Evolutionary conservation across 352 stramenopile genomes (phyloP).

Genomic region (Pythium rishiriense): DNA sequence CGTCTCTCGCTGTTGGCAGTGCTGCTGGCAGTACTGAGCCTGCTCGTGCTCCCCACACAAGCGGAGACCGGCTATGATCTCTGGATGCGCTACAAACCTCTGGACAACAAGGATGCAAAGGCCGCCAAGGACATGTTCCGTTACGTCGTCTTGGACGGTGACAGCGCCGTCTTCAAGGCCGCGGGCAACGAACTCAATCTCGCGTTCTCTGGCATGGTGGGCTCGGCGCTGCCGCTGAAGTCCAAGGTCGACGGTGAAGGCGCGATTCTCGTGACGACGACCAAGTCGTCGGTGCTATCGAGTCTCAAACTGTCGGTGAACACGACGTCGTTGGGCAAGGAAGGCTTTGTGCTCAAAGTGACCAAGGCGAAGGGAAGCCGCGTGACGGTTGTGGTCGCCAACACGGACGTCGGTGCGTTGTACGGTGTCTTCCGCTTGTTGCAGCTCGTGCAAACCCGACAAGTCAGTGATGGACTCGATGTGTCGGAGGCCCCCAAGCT

Average conservation of each 20-base stretch:
- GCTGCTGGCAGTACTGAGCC: neutral
- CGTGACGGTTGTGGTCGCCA: neutral
- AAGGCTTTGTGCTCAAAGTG: conserved; percentile 3
- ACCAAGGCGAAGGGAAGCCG: conserved; percentile 2
- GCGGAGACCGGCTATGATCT: neutral
- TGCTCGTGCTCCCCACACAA: conserved; percentile 1
- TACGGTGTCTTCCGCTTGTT: conserved; percentile 3
- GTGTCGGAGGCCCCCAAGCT: neutral
- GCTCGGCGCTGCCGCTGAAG: neutral
- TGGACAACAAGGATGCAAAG: conserved; percentile 2
- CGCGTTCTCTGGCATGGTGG: neutral
- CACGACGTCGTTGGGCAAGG: neutral
- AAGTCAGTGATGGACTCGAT: neutral
- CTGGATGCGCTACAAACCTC: neutral
- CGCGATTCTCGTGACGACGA: neutral
- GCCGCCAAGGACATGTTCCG: neutral
- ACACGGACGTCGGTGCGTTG: neutral
- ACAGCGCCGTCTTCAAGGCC: neutral
- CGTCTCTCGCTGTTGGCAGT: neutral
- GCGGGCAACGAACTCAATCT: neutral
- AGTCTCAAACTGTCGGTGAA: neutral
- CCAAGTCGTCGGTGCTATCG: neutral
- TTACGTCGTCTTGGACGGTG: conserved; percentile 1
- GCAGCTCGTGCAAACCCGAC: neutral
- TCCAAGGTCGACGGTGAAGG: neutral